Percentiles rank a stretch among this genome's conserved stretches.
Conservation (phyloP, 148 eudicot species). For the Rhododendron ovatum region DNA sequence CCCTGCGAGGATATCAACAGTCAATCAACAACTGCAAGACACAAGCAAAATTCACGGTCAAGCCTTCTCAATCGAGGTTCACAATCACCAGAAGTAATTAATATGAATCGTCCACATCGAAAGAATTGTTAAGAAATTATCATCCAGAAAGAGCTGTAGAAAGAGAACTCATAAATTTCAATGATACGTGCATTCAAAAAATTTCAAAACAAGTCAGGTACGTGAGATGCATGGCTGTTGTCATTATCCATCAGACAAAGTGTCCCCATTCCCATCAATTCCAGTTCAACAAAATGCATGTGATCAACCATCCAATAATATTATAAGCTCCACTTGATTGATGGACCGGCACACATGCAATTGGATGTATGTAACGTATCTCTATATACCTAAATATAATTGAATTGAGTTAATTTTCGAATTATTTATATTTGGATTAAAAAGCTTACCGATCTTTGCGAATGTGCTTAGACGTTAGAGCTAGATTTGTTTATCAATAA, state of each 20-base stretch:
- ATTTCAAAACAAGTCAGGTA: too few species aligned
- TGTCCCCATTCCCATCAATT: constrained; percentile 1
- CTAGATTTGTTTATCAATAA: too few species aligned
- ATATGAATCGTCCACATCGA: not conserved
- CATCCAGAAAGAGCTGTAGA: too few species aligned
- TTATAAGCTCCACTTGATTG: not conserved
- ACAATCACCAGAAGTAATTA: not conserved
- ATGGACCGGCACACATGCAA: not conserved
- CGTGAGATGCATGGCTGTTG: not conserved
- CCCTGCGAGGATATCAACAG: not conserved
- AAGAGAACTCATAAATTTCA: too few species aligned
- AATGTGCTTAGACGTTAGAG: too few species aligned
- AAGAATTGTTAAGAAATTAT: too few species aligned
- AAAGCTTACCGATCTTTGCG: not conserved
- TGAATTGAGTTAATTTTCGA: not conserved
- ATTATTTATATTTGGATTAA: not conserved
- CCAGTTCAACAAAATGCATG: not conserved
- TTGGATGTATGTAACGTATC: not conserved
- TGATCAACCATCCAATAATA: not conserved
- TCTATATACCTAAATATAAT: not conserved
- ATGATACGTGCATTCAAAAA: too few species aligned
- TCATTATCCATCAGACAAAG: constrained; percentile 7
- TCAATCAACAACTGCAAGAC: not conserved
- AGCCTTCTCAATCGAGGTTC: not conserved
- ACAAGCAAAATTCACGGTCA: not conserved